Base-by-base conservation (phyloP, 345 rosid genomes). In the Ceriops decandra region DNA sequence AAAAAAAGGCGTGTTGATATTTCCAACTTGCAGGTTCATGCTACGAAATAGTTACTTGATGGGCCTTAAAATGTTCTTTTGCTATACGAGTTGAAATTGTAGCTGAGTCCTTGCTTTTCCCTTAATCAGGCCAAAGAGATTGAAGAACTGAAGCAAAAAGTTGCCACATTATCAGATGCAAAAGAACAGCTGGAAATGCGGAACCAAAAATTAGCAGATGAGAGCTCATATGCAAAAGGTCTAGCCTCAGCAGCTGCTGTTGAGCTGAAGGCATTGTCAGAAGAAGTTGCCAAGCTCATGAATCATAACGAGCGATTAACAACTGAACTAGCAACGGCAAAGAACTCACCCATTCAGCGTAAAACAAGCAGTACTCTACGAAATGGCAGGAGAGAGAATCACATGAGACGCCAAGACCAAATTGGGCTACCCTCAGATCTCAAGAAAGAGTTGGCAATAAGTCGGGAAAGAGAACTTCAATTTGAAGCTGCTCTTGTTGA, bases 211-310 rank as follows among this genome's bases (percentile, higher is more conserved):
- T 85, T 92, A 32, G 92, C 92, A 0, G 99, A 95, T 36, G 99
- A 95, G 75, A 88, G 99, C 77, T 86, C 93, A 17, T 95, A 95
- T 15, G 99, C 99, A 1, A 95, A 95, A 83, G 99, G 96, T 61
- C 88, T 95, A 73, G 99, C 98, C 74, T 95, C 99, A 63, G 99
- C 99, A 66, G 99, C 99, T 68, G 99, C 99, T n/a, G 99, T 95
- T 20, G 99, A 95, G 83, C 99, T 95, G 62, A 95, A 95, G 82
- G 99, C 97, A 72, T 79, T 95, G 64, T 91, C 98, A 2, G 99
- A 91, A 76, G 98, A 95, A 86, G 92, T 95, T 15, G 86, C 98
- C 53, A 95, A 95, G 80, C 96, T 95, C 26, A 90, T 95, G 98
- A 86, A 88, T 74, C 92, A 86, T 22, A 95, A 95, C 5, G 99